Evolutionary conservation across 2,329 filamentous ascomycete species (phyloP).

Genomic region (Stagonosporopsis chrysanthemi): DNA sequence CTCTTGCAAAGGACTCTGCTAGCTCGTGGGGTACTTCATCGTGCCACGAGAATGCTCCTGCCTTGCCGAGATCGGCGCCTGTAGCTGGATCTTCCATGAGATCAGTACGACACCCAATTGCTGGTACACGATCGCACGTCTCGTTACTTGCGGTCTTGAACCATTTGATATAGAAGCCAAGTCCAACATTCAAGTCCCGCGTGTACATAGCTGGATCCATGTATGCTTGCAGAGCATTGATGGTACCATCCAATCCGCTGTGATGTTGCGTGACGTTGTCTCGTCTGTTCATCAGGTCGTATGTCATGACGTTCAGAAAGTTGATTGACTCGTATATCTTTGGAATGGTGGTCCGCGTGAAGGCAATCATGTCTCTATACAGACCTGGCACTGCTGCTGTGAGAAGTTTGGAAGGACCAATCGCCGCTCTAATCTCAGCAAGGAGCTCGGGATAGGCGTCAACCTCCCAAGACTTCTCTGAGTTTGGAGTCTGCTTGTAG

Average conservation of each 20-base stretch:
- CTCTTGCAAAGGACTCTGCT: constrained; percentile 65
- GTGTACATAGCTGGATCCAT: constrained; percentile 60
- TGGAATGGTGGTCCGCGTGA: constrained; percentile 63
- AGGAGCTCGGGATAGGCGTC: constrained; percentile 69
- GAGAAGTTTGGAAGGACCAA: constrained; percentile 66
- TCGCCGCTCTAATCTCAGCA: constrained; percentile 63
- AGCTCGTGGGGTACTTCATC: constrained; percentile 58
- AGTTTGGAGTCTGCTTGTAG: constrained; percentile 69
- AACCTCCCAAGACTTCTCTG: constrained; percentile 66
- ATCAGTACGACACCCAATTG: constrained; percentile 60
- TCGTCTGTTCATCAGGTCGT: constrained; percentile 75
- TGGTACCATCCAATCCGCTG: constrained; percentile 65
- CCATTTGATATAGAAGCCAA: constrained; percentile 74
- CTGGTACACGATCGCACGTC: constrained; percentile 1
- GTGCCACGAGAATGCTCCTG: constrained; percentile 52
- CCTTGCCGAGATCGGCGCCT: constrained; percentile 66
- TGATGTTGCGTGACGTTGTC: constrained; percentile 71
- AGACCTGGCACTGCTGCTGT: constrained; percentile 70
- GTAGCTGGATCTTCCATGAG: constrained; percentile 66
- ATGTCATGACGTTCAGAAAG: constrained; percentile 75
- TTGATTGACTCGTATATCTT: constrained; percentile 67
- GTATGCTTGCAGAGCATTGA: constrained; percentile 65
- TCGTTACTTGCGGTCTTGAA: constrained; percentile 58
- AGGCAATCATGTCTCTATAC: constrained; percentile 69
- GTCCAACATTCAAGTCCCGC: constrained; percentile 68